Base-by-base conservation (phyloP, 2,329 filamentous ascomycete genomes). In the Epichloe sylvatica region DNA sequence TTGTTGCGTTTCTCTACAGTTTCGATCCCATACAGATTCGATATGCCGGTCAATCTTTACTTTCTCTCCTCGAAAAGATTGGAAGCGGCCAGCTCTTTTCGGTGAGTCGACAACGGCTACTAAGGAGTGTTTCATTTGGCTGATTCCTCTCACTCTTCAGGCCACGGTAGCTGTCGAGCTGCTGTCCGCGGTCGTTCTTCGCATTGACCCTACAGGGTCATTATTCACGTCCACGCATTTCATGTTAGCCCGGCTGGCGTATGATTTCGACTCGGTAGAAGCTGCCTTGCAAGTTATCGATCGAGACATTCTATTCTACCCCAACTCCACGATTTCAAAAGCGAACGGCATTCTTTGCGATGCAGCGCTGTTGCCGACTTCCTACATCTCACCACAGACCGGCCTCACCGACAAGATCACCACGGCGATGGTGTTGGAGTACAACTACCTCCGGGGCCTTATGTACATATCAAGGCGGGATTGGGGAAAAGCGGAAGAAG, bases 211-310 rank as follows among this genome's bases (percentile, higher is more conserved):
- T 2, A 74, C 74, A 12, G 78, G 76, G 30, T 76, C 76, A 46
- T 76, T 83, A 47, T 78, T 88, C 56, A 88, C 83, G 4, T 75
- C 75, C 4, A 72, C 71, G 30, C 83, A 88, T 57, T 62, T 83
- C 37, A 59, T 66, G 13, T 69, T 86, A 34, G 70, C 75, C 33
- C 76, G 71, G 40, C 62, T 81, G 11, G 83, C 83, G 42, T 76
- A 80, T 60, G 69, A 75, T 47, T 72, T 74, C 34, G 66, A 76
- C 55, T 62, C 62, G 38, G 75, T 78, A 51, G 69, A 71, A 13
- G 71, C 74, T 23, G 79, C 76, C 2, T 67, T 84, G 5, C 73
- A 73, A 3, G 70, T 87, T 9, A 68, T 89, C 30, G 75, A 84
- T 56, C 79, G 77, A 52, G 72, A 77, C 48, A 80, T 86, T 51